Evolutionary conservation across 495 filamentous ascomycete genomes (phyloP).

Genomic region (Opeltia flavorubescens): DNA sequence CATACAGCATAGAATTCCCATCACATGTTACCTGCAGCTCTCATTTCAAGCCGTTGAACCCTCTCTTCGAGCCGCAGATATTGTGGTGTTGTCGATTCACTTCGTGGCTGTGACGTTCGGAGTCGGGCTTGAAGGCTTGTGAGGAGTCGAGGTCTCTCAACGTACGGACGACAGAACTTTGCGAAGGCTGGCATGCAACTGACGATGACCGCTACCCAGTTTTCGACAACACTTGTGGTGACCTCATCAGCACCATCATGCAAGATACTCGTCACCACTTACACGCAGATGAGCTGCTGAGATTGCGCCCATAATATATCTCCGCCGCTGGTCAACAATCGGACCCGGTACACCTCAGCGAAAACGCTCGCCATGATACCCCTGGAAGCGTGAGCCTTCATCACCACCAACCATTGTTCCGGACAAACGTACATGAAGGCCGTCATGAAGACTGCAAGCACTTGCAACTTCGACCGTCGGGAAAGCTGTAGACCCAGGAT

Average conservation of each 20-base stretch:
- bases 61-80: too few relatives aligned
- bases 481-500: slow-evolving; percentile 17
- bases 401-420: not conserved
- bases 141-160: not conserved
- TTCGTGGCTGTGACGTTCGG: too few relatives aligned
- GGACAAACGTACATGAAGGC: not conserved
- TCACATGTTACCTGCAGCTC: too few relatives aligned
- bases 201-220: slow-evolving; percentile 5
- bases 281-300: slow-evolving; percentile 2
- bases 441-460: slow-evolving; percentile 3
- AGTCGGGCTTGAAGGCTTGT: not conserved
- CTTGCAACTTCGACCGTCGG: slow-evolving; percentile 10
- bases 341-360: not conserved
- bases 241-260: not conserved
- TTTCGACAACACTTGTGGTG: not conserved
- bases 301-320: not conserved
- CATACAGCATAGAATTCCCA: too few relatives aligned
- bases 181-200: slow-evolving; percentile 8
- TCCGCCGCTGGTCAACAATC: not conserved
- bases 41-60: too few relatives aligned
- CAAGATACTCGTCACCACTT: not conserved
- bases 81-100: too few relatives aligned
- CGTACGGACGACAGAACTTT: not conserved
- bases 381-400: not conserved
- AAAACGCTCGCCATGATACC: slow-evolving; percentile 2